phyloP scores from a whole-genome alignment of 2,329 filamentous ascomycete species.

The Ophiocordyceps australis region DNA sequence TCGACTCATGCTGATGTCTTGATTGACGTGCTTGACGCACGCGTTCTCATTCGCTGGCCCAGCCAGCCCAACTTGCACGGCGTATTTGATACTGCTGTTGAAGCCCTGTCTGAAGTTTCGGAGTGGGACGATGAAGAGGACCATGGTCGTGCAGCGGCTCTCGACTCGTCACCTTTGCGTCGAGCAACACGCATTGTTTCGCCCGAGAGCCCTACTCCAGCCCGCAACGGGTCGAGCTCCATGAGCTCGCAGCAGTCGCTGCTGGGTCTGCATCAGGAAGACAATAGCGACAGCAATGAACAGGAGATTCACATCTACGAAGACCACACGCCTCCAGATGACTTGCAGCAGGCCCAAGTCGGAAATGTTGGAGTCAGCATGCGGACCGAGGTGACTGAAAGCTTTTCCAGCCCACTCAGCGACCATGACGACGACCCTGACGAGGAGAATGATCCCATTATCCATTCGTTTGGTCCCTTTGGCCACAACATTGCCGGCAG shows the following conservation, averaged over 20 bases:
- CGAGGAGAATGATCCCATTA: constrained; percentile 86
- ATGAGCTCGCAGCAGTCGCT: constrained; percentile 40
- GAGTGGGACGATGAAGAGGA: constrained; percentile 41
- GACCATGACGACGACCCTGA: constrained; percentile 57
- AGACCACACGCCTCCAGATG: neutral
- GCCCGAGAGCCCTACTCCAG: constrained; percentile 50
- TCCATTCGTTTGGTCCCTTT: constrained; percentile 84
- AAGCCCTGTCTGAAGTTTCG: constrained; percentile 44
- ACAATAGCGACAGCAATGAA: neutral
- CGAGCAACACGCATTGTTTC: constrained; percentile 43
- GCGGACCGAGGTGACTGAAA: constrained; percentile 28
- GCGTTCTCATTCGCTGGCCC: constrained; percentile 82
- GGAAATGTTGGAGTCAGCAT: constrained; percentile 25
- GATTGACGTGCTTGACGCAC: constrained; percentile 83
- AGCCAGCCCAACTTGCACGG: constrained; percentile 23
- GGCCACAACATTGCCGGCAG: constrained; percentile 71
- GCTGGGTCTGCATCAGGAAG: constrained; percentile 12
- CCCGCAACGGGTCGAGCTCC: constrained; percentile 5
- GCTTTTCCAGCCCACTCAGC: constrained; percentile 37
- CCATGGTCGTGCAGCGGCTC: too few species aligned
- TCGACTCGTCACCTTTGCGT: constrained; percentile 45
- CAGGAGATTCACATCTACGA: neutral
- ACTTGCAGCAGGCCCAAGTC: too few species aligned
- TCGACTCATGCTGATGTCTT: constrained; percentile 81
- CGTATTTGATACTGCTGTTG: too few species aligned